Percentiles rank a stretch among this genome's conserved stretches.
Evolutionary conservation across 2,329 filamentous ascomycete species (phyloP).

Genomic region (Daldinia sp.): DNA sequence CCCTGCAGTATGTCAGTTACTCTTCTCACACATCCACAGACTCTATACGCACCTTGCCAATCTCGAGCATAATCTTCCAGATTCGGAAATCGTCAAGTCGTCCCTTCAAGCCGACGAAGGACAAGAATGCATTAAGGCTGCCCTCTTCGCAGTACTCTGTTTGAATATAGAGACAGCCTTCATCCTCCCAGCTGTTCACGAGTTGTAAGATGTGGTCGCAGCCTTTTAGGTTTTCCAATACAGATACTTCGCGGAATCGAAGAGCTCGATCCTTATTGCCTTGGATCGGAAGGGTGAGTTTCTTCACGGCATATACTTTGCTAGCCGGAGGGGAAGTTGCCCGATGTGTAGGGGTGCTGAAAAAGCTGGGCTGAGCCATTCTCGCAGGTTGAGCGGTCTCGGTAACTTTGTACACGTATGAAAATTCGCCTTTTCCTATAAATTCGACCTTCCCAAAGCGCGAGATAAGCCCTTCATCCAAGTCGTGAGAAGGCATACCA

Average conservation of each 20-base stretch:
- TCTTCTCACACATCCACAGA: constrained; percentile 23
- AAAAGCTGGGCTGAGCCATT: constrained; percentile 58
- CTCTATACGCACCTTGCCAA: constrained; percentile 76
- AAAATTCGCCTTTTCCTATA: constrained; percentile 92
- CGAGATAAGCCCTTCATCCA: constrained; percentile 78
- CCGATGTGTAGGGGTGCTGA: constrained; percentile 61
- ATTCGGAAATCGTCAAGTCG: constrained; percentile 96
- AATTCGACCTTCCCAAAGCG: constrained; percentile 85
- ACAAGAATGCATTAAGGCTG: constrained; percentile 86
- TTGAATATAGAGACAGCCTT: constrained; percentile 91
- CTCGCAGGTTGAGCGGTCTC: constrained; percentile 53
- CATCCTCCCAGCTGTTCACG: constrained; percentile 87
- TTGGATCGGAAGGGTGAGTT: constrained; percentile 82
- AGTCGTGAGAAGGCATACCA: constrained; percentile 75
- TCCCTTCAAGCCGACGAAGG: constrained; percentile 83
- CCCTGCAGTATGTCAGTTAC: constrained; percentile 67
- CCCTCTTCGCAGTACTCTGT: constrained; percentile 97
- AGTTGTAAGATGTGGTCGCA: constrained; percentile 89
- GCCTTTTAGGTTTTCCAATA: constrained; percentile 80
- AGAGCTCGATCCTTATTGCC: constrained; percentile 83
- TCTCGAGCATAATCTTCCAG: constrained; percentile 95
- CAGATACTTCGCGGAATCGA: constrained; percentile 85
- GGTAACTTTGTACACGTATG: constrained; percentile 86
- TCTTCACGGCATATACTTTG: constrained; percentile 91
- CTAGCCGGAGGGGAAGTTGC: constrained; percentile 67